phyloP scores from a whole-genome alignment of 257 asterid species.

The Nicotiana tabacum region DNA sequence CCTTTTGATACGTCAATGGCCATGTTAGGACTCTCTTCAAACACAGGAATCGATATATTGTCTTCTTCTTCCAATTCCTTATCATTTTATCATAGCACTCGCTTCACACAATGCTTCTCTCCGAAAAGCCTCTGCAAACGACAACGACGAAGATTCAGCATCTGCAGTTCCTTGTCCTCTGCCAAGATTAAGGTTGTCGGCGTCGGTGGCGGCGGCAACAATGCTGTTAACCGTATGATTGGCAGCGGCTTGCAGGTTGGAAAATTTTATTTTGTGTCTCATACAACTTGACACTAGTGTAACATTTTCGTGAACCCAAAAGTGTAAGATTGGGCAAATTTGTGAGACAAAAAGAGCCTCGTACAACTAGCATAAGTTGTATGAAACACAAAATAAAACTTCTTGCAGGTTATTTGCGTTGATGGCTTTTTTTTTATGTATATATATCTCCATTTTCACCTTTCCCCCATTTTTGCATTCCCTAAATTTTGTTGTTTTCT shows the following conservation, averaged over 20 bases:
- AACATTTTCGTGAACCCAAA: no score
- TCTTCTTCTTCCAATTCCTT: slow-evolving; percentile 34
- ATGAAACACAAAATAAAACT: no score
- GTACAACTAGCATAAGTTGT: no score
- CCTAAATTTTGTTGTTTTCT: not conserved
- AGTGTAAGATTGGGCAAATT: no score
- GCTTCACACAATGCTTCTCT: slow-evolving; percentile 32
- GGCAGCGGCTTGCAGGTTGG: slow-evolving; percentile 74
- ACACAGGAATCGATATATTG: slow-evolving; percentile 33
- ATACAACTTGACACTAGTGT: no score
- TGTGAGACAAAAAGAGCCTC: no score
- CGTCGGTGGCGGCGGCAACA: slow-evolving; percentile 96
- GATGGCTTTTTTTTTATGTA: not conserved
- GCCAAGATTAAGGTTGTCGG: slow-evolving; percentile 96
- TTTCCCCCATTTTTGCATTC: not conserved
- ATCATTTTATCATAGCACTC: slow-evolving; percentile 20
- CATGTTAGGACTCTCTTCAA: slow-evolving; percentile 36
- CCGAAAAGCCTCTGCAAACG: slow-evolving; percentile 28
- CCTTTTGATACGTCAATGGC: slow-evolving; percentile 26
- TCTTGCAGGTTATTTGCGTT: not conserved
- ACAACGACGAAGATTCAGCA: slow-evolving; percentile 39
- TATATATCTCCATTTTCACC: no score
- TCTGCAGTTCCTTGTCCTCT: slow-evolving; percentile 48
- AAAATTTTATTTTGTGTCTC: no score
- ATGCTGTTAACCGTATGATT: slow-evolving; percentile 97